Evolutionary conservation across 2,329 filamentous ascomycete genomes (phyloP).

Genomic region (Xylaria sp.): DNA sequence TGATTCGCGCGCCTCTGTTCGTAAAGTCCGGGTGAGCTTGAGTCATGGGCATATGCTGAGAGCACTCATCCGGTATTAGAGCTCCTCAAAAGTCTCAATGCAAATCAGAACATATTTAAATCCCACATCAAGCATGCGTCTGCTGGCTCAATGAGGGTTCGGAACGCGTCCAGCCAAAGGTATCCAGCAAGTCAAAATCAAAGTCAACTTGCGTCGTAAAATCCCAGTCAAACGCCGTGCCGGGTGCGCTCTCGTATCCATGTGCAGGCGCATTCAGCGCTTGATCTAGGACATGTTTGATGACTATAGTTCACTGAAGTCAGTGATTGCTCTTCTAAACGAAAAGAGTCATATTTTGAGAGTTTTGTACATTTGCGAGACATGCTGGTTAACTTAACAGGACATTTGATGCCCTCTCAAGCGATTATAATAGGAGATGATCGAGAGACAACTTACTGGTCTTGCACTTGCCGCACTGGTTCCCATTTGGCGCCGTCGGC

Average conservation of each 20-base stretch:
- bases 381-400: not conserved
- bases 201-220: slow-evolving; percentile 52
- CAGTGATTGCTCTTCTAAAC: not conserved
- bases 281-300: slow-evolving; percentile 62
- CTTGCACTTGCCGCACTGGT: slow-evolving; percentile 60
- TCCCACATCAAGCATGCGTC: slow-evolving; percentile 30
- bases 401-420: not conserved
- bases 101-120: not conserved
- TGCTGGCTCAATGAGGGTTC: slow-evolving; percentile 42
- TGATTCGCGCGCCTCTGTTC: not conserved
- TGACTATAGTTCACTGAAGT: slow-evolving; percentile 48
- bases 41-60: not conserved
- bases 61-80: not conserved
- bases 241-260: slow-evolving; percentile 31
- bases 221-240: slow-evolving; percentile 51
- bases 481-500: slow-evolving; percentile 60
- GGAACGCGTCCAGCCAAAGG: slow-evolving; percentile 59
- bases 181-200: slow-evolving; percentile 61
- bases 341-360: not conserved
- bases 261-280: slow-evolving; percentile 55
- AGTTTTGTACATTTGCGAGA: not conserved
- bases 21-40: not conserved
- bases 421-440: not conserved
- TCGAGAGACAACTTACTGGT: slow-evolving; percentile 29
- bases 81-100: not conserved